Percentiles rank a stretch among this genome's conserved stretches.
phyloP scores from a whole-genome alignment of 2,329 filamentous ascomycete species.

The Alternaria triticina region DNA sequence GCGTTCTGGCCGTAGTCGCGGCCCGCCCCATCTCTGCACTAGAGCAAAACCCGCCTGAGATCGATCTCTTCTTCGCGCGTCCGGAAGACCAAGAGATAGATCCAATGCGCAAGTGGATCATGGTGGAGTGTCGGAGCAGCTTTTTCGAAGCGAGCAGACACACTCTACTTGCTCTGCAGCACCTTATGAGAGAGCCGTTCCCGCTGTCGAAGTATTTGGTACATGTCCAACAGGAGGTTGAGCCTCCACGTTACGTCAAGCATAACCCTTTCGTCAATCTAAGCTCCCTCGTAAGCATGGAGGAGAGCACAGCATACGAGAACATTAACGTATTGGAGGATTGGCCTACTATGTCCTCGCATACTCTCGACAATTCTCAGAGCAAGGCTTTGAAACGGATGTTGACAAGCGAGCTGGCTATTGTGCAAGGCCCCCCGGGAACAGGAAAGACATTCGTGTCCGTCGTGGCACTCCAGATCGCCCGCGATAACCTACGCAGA shows the following conservation, averaged over 20 bases:
- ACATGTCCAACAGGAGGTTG: slow-evolving; percentile 52
- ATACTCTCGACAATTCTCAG: slow-evolving; percentile 73
- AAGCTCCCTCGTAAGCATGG: slow-evolving; percentile 51
- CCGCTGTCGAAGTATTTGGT: slow-evolving; percentile 68
- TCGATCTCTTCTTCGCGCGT: slow-evolving; percentile 77
- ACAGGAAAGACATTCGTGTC: slow-evolving; percentile 85
- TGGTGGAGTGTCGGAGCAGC: slow-evolving; percentile 76
- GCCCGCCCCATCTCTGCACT: slow-evolving; percentile 70
- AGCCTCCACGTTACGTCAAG: slow-evolving; percentile 61
- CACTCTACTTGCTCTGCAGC: slow-evolving; percentile 75
- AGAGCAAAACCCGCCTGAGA: slow-evolving; percentile 69
- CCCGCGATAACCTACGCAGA: slow-evolving; percentile 64
- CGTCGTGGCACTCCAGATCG: slow-evolving; percentile 70
- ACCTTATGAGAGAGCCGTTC: slow-evolving; percentile 65
- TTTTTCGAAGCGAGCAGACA: slow-evolving; percentile 82
- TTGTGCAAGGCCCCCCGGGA: slow-evolving; percentile 84
- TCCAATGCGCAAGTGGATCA: slow-evolving; percentile 71
- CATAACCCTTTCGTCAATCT: slow-evolving; percentile 60
- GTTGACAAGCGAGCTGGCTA: slow-evolving; percentile 72
- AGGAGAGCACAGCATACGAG: slow-evolving; percentile 46
- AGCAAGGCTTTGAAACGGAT: slow-evolving; percentile 71
- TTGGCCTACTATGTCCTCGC: slow-evolving; percentile 59
- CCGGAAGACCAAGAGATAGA: slow-evolving; percentile 70
- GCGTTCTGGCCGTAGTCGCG: slow-evolving; percentile 74
- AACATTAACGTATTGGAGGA: slow-evolving; percentile 61